Conservation (phyloP, 768 basidiomycete genomes). For the Amanita pseudoporphyria region DNA sequence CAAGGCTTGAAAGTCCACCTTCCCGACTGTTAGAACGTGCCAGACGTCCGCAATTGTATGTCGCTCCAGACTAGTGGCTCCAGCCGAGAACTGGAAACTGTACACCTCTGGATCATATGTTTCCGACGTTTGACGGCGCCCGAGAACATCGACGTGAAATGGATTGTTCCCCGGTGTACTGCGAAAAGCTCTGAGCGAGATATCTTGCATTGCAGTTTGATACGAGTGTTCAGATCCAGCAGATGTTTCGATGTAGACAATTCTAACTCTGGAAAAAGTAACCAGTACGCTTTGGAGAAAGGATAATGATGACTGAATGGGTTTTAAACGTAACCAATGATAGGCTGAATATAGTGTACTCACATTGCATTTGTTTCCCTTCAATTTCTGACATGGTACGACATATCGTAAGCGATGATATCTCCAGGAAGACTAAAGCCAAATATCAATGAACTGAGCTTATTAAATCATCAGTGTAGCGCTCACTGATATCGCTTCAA, state of each 20-base stretch:
- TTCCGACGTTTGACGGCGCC: constrained; percentile 24
- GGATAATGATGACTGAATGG: constrained; percentile 33
- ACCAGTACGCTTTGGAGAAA: constrained; percentile 35
- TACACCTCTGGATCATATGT: constrained; percentile 40
- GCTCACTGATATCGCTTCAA: constrained; percentile 35
- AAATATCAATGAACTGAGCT: constrained; percentile 2
- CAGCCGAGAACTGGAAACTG: constrained; percentile 31
- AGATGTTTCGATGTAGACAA: constrained; percentile 39
- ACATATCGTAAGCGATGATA: constrained; percentile 28
- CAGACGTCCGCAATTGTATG: constrained; percentile 23
- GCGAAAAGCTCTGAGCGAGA: constrained; percentile 31
- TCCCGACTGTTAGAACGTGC: constrained; percentile 35
- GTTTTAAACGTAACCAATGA: not conserved
- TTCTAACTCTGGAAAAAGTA: constrained; percentile 13
- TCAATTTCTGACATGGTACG: constrained; percentile 29
- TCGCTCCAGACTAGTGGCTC: constrained; percentile 38
- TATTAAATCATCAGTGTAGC: not conserved
- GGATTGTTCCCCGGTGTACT: constrained; percentile 35
- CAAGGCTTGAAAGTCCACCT: constrained; percentile 29
- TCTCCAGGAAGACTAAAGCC: constrained; percentile 35
- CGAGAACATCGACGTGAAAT: constrained; percentile 46
- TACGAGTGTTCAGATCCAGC: constrained; percentile 30
- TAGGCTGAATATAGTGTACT: constrained; percentile 6
- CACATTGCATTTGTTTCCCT: constrained; percentile 30
- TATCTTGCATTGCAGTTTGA: constrained; percentile 30